Evolutionary conservation across 108 stramenopile genomes (phyloP), one percentile per base, ranked within the genome.

Genomic region (Chaetoceros muelleri): DNA sequence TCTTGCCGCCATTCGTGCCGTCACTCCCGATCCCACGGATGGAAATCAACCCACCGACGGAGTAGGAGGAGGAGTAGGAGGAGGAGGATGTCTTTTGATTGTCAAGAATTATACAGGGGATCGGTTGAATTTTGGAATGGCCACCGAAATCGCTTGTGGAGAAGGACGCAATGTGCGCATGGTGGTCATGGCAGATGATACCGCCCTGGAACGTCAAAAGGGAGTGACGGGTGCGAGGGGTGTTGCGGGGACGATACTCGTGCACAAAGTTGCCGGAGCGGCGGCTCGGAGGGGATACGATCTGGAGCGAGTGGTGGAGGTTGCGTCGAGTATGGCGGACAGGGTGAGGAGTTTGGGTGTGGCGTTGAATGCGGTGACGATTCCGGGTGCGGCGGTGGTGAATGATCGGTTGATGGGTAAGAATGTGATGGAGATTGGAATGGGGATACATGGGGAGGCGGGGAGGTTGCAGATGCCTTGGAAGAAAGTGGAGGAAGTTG

Each of bases 81-180:
- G 74, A 20, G 53, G 22, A 30, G 88, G 94, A 27, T 90, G 90
- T 55, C 61, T 98, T 25, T 64, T 99, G 40, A 71, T 99, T 31
- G 92, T 99, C 30, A 99, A 97, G 85, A 97, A 97, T 78, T 99
- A 99, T 76, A 98, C 97, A 0, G 96, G 96, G 18, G 99, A 99
- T 73, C 83, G 95, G 25, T 74, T 99, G 29, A 97, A 99, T 70
- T 99, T 99, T 65, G 97, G 96, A 21, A 93, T 97, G 84, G 99
- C 99, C 17, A 79, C 86, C 30, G 93, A 95, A 71, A 65, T 70
- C 34, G 96, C 93, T 51, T 70, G 58, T 52, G 63, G 78, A 52
- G 72, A 90, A 58, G 90, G 91, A 0, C 65, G 80, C 48, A 27
- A 54, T 16, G 81, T 80, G 1, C 60, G 63, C 55, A 93, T 96